Conservation (phyloP, 129 eudicot genomes). For the Silybum marianum region DNA sequence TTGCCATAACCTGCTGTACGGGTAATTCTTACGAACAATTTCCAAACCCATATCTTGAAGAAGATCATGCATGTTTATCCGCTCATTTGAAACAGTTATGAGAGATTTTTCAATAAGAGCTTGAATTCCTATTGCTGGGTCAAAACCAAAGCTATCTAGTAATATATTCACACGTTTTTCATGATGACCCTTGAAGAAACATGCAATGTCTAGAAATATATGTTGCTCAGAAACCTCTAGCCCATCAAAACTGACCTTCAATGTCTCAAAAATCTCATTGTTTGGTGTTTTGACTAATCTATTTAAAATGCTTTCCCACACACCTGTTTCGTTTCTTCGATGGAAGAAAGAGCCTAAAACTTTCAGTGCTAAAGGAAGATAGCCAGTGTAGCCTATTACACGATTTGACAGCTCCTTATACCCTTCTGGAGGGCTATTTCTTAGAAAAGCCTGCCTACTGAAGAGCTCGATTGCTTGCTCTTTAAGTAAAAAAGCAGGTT, state of each 20-base stretch:
- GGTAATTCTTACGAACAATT: constrained; percentile 9
- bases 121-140: background rate
- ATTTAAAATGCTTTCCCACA: constrained; percentile 14
- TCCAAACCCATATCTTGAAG: constrained; percentile 31
- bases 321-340: background rate
- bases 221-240: background rate
- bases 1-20: constrained; percentile 9
- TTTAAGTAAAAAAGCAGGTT: background rate
- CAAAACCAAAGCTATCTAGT: constrained; percentile 12
- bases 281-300: background rate
- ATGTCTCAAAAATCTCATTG: background rate
- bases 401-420: background rate
- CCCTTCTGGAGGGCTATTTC: background rate
- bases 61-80: constrained; percentile 24
- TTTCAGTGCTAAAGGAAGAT: background rate
- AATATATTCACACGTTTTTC: background rate
- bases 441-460: background rate
- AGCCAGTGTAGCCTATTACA: background rate
- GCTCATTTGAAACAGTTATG: background rate
- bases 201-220: constrained; percentile 32
- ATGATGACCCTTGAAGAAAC: constrained; percentile 19
- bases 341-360: background rate
- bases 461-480: constrained; percentile 4
- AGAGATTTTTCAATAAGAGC: constrained; percentile 16
- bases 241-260: constrained; percentile 26